Evolutionary conservation across 2,329 filamentous ascomycete genomes (phyloP), one percentile per base, ranked within the genome.

Genomic region (Alternaria sp.): DNA sequence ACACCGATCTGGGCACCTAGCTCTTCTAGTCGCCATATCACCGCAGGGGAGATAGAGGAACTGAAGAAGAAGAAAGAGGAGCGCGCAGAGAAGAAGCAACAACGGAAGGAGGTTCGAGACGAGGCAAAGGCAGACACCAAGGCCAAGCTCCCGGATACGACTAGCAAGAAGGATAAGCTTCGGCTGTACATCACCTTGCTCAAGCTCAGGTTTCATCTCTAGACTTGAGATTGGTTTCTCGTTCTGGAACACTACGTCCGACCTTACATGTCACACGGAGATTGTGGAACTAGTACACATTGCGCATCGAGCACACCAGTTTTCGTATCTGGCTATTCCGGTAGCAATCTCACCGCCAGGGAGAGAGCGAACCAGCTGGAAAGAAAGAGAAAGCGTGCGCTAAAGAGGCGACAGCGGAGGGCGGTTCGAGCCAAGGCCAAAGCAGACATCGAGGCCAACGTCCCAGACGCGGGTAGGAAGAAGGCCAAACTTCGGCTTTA

Each of bases 111-210:
- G n/a, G 26, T 15, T 12, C 49, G 49, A 55, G n/a, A 46, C 25
- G 26, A 15, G 26, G 41, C n/a, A 1, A 46, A 30, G 7, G 26
- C 41, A 11, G 41, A 43, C 11, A 46, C 49, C 25, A 60, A 60
- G 28, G 37, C 57, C 26, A 55, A 55, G 9, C 14, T 55, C 12
- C 21, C 23, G 3, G 37, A 28, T 7, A 26, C 57, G 25, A 55
- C 41, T 15, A 44, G n/a, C 26, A 54, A 33, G 26, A 55, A 55
- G 49, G 41, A 41, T 3, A 60, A 55, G n/a, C 49, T 60, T 28
- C 26, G 57, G 4, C 21, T 46, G 12, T 60, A 60, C 41, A 20
- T n/a, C 10, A 54, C 49, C 4, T 55, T 60, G 41, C 6, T 55
- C 5, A 47, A 41, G 21, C 57, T 60, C 15, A 55, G n/a, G 26